Evolutionary conservation across 2,329 filamentous ascomycete genomes (phyloP), one percentile per base, ranked within the genome.

Genomic region (Ascochyta viciae-villosae): DNA sequence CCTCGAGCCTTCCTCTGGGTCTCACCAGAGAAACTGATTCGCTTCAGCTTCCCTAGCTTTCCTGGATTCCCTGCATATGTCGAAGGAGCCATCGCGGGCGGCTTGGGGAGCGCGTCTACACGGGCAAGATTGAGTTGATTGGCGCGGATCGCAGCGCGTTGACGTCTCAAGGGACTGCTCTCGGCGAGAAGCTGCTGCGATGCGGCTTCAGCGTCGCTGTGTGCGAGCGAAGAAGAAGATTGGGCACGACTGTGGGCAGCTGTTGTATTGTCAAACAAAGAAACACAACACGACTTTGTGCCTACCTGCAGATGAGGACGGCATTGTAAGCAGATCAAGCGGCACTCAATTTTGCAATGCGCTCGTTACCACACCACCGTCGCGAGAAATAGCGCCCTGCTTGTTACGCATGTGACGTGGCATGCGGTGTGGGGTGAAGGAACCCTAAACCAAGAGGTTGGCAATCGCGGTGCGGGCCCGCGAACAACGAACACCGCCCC

Each of bases 41-140:
- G 40, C 26, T 43, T 27, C 7, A 56, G 47, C n/a, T 39, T 54
- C 9, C n/a, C 15, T 3, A 40, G 22, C 26, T 39, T 45, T 9
- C 31, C 39, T 4, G 16, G 10, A 9, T 22, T 38, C 19, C 9
- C 19, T 2, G 39, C 63, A 13, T 33, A 34, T 24, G 39, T 13
- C 16, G 44, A 59, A 15, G 31, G 49, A 16, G 22, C 37, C 45
- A 46, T 54, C 5, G 43, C 35, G 31, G 49, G 19, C 12, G 57
- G 53, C 26, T 54, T 63, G 16, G 50, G 39, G 13, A 64, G 44
- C 26, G 22, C 45, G 29, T 31, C 12, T 5, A 31, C 6, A 31
- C 71, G 70, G 24, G 69, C 72, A 16, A 66, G 62, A 53, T 75
- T 75, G 29, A 75, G 64, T 3, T 73, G 63, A 33, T 43, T 59